Evolutionary conservation across 176 grass and related monocot species (phyloP), one percentile per base, ranked within the genome.

Genomic region (Typha latifolia): DNA sequence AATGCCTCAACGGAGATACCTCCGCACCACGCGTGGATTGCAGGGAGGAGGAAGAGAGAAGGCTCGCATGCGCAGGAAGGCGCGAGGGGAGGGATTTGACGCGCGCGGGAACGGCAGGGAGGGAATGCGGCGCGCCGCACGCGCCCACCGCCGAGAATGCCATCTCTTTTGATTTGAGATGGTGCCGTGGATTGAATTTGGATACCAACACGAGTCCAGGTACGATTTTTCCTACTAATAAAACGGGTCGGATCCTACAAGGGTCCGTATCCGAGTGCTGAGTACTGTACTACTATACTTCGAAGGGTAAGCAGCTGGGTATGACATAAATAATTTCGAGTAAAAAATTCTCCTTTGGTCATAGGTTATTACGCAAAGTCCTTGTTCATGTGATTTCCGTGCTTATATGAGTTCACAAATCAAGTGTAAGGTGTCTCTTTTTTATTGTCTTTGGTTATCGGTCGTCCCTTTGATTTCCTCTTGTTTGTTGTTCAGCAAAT

Each of bases 1-100:
- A 91, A 96, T 85, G 78, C 76, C 67, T 77, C 66, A 72, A 62
- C 4, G 80, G 26, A 11, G 26, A 31, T 26, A 49, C 63, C 1
- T 23, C 10, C 16, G 26, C 31, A 63, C 26, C 53, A 62, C 49
- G 66, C 14, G 23, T 49, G 13, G 66, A 55, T 18, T 62, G 22
- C 0, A 32, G 3, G 75, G 74, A 13, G 77, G 63, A 34, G 76
- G 57, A 32, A 63, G 27, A 1, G 73, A 69, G 19, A 75, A 72
- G 64, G 74, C 31, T 51, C 67, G 2, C 2, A 43, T 12, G 57
- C 21, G 32, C 13, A 27, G 6, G 19, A 24, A 26, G 18, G 14
- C 75, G 43, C 48, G 4, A 49, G 0, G 37, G 63, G 37, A 66
- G 70, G 49, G 34, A 14, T 26, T 48, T 63, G 51, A 55, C n/a